Evolutionary conservation across 192 early-diverging fungal genomes (phyloP), one percentile per base, ranked within the genome.

Genomic region (Coemansia sp.): DNA sequence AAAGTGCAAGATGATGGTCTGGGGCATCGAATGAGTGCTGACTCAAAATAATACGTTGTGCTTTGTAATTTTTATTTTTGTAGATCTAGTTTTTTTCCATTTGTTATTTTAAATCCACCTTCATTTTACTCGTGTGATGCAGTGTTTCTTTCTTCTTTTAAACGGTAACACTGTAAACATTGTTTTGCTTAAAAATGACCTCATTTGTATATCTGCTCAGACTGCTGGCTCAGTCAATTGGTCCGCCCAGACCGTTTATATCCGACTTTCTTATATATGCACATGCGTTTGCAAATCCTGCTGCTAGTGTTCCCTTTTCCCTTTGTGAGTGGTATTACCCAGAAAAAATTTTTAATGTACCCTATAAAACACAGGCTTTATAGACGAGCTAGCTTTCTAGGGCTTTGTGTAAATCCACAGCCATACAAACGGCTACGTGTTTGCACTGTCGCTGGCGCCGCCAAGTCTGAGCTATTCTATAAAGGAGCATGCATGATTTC

Each of bases 1-100:
- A 16, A 73, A 73, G 55, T 82, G 80, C 68, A 77, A 74, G 34
- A 82, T 82, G 74, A 76, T 77, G 80, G 80, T 82, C 25, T 82
- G 80, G 80, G 77, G 64, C 61, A 67, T 71, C 22, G 65, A 79
- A 64, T 79, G 63, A 30, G 16, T 55, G 36, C 4, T 56, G 30
- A 5, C 51, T n/a, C n/a, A n/a, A 20, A 22, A 29, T 54, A n/a
- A n/a, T n/a, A n/a, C n/a, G n/a, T n/a, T n/a, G n/a, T 54, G 20
- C 16, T 54, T 29, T 54, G 29, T 54, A 54, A 25, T 45, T 45
- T 45, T 45, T 45, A 6, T 6, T 16, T 5, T 45, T 45, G 42
- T 45, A 45, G 42, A 45, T 45, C 16, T 45, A 45, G 8, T 38
- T 7, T 18, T 4, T 56, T 31, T 31, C 17, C 11, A 10, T n/a